phyloP scores from a whole-genome alignment of 208 protist genomes.

The Trichomonas vaginalis region DNA sequence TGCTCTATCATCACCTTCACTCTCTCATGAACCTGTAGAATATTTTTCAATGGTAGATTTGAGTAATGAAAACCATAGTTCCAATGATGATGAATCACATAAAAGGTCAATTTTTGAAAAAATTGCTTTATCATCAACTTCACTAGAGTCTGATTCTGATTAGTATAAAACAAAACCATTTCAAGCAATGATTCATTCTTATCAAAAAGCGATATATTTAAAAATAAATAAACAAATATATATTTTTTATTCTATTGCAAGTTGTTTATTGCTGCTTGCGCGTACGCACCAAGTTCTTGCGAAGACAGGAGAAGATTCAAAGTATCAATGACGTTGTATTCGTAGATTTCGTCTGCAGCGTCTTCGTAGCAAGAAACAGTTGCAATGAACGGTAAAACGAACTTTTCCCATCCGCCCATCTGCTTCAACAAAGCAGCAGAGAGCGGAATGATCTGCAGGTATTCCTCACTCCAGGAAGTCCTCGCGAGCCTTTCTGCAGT shows the following conservation, averaged over 20 bases:
- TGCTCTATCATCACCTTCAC: too few relatives aligned
- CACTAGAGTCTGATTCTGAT: too few relatives aligned
- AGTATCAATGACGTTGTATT: background rate
- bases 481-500: background rate
- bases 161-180: too few relatives aligned
- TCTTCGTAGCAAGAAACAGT: background rate
- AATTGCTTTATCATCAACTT: too few relatives aligned
- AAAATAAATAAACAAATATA: too few relatives aligned
- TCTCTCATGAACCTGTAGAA: too few relatives aligned
- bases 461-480: background rate
- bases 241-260: background rate
- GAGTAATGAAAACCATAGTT: too few relatives aligned
- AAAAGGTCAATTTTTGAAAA: too few relatives aligned
- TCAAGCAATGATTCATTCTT: too few relatives aligned
- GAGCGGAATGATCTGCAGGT: background rate
- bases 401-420: background rate
- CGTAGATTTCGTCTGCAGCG: background rate
- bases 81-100: too few relatives aligned
- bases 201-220: too few relatives aligned
- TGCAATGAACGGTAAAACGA: background rate
- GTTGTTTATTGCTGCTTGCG: background rate
- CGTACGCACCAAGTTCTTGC: background rate
- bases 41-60: too few relatives aligned
- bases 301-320: background rate
- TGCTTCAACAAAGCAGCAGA: background rate